Evolutionary conservation across 225 moss, liverwort and hornwort genomes (phyloP).

Genomic region (Bryum argenteum): DNA sequence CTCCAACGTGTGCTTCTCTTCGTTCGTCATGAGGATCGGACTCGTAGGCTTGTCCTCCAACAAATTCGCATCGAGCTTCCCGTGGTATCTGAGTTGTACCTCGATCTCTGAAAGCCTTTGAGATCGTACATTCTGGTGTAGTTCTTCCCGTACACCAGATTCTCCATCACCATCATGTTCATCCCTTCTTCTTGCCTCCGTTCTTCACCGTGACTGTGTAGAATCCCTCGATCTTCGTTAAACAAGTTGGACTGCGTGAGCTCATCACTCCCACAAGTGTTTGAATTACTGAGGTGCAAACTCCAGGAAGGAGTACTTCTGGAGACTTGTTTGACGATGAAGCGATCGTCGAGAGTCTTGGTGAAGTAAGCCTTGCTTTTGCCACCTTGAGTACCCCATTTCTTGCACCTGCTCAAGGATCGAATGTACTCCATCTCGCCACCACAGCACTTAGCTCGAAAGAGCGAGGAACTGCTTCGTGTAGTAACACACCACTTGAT

Average conservation of each 20-base stretch:
- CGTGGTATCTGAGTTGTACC: constrained; percentile 54
- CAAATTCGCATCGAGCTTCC: constrained; percentile 64
- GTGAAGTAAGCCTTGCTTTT: constrained; percentile 70
- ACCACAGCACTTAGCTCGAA: constrained; percentile 51
- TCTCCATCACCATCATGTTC: constrained; percentile 75
- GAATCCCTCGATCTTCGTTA: constrained; percentile 67
- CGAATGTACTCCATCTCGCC: constrained; percentile 56
- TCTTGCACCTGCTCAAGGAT: constrained; percentile 66
- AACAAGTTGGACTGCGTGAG: constrained; percentile 63
- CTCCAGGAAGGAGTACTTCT: constrained; percentile 66
- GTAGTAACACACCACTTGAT: constrained; percentile 56
- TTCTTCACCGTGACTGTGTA: constrained; percentile 53
- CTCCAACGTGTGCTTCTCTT: constrained; percentile 57
- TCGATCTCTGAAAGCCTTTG: constrained; percentile 59
- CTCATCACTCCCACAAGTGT: constrained; percentile 53
- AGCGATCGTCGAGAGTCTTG: constrained; percentile 72
- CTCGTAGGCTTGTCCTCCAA: constrained; percentile 57
- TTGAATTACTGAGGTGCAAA: constrained; percentile 69
- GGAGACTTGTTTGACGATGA: constrained; percentile 68
- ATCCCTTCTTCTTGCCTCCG: constrained; percentile 57
- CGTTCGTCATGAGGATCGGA: constrained; percentile 60
- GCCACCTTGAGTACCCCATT: constrained; percentile 65
- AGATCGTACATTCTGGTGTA: constrained; percentile 56
- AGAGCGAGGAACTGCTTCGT: constrained; percentile 61
- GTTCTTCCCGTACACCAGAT: constrained; percentile 54